A percentile compares a stretch with the other conserved stretches of the same genome.
phyloP scores from a whole-genome alignment of 192 early-diverging fungal species.

The Backusella australiensis region DNA sequence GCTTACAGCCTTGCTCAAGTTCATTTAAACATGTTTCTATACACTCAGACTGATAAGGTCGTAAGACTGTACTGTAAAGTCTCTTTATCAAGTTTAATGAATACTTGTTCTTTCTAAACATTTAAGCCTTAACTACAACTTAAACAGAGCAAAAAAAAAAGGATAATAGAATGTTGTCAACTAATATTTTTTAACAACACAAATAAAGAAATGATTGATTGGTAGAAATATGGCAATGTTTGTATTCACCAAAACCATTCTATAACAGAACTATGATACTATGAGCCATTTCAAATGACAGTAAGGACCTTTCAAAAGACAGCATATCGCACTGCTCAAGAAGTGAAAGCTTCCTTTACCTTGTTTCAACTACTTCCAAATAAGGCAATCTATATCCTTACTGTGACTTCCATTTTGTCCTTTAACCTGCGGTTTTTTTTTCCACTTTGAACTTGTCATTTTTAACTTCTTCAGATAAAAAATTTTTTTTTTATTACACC shows the following conservation, averaged over 20 bases:
- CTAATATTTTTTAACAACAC: no score
- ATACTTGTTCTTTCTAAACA: neutral
- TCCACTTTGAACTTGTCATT: neutral
- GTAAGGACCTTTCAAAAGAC: no score
- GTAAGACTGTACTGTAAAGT: constrained; percentile 32
- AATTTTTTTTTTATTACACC: neutral
- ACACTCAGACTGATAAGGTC: constrained; percentile 87
- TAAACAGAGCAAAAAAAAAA: neutral
- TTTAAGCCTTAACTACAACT: neutral
- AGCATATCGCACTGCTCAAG: neutral
- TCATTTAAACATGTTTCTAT: constrained; percentile 60
- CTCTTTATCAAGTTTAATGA: neutral
- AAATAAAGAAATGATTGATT: neutral
- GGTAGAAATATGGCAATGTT: neutral
- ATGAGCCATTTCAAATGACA: no score
- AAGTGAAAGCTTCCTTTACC: neutral
- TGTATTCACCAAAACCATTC: no score
- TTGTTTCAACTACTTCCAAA: neutral
- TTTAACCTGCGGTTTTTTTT: neutral
- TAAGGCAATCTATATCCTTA: neutral
- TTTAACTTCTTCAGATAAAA: neutral
- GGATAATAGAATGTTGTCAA: neutral
- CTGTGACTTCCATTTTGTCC: neutral
- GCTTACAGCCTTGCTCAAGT: constrained; percentile 54
- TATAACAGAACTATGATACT: no score